Evolutionary conservation across 805 yeast species (phyloP), one percentile per base, ranked within the genome.

Genomic region (Candida mattraensis): DNA sequence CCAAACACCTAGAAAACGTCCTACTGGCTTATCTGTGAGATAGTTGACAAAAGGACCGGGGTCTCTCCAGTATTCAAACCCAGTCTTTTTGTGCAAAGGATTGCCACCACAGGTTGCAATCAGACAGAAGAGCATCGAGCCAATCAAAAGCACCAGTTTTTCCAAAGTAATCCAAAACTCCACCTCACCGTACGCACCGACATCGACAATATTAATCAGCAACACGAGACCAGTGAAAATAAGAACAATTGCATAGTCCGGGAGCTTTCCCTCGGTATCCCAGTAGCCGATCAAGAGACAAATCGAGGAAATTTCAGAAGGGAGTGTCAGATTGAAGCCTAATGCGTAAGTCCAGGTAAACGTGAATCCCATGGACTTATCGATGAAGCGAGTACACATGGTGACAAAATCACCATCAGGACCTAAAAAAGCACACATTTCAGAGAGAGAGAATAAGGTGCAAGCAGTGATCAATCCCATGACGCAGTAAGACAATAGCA

Each of bases 401-500:
- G 79, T 84, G 19, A 83, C 74, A 60, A 82, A 80, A 0, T 87
- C 79, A 37, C 80, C 80, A 1, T 78, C 69, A 26, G 80, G 74
- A 7, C 89, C 89, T 12, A 83, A 78, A 46, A 72, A 79, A 7
- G 88, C 82, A 33, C 88, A 87, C 89, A 83, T 80, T 59, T 83
- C 91, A 51, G 88, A 89, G 38, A 83, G 63, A 3, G 83, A 72
- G 54, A 82, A 88, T 14, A 85, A 77, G 33, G 83, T 84, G 10
- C 75, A 70, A 51, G 67, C 80, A 0, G 80, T 86, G 29, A 83
- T 53, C 2, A 82, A 57, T 23, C 83, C 86, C 71, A 82, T 79
- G 57, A 80, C 80, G 12, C 77, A 31, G 50, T 77, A 83, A 2
- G 86, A 72, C 30, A 83, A 76, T 18, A 83, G 60, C 4, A 85